phyloP scores from a whole-genome alignment of 2,329 filamentous ascomycete genomes.

The Microcera coccophila region DNA sequence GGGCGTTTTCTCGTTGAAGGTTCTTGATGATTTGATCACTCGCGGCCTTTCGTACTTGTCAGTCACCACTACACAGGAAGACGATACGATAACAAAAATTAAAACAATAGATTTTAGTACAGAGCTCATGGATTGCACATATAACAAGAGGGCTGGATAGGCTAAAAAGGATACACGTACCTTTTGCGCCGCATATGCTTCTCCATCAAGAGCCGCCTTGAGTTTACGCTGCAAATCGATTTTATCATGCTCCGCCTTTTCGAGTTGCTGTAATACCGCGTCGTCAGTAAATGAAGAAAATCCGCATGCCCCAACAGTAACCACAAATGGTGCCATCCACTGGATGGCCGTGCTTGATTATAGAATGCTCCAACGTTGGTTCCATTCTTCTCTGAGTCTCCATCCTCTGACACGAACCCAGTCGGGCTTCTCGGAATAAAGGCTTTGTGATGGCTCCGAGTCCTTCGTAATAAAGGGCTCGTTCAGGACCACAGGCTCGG shows the following conservation, averaged over 20 bases:
- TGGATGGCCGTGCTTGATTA: no score
- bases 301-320: background rate
- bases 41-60: slow-evolving; percentile 38
- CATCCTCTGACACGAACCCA: background rate
- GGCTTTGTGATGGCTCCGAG: background rate
- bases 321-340: background rate
- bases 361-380: background rate
- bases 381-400: background rate
- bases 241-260: slow-evolving; percentile 54
- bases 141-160: no score
- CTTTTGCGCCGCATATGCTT: slow-evolving; percentile 49
- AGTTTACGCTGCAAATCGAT: slow-evolving; percentile 53
- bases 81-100: background rate
- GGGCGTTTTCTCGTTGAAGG: slow-evolving; percentile 70
- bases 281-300: slow-evolving; percentile 14
- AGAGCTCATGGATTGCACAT: background rate
- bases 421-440: background rate
- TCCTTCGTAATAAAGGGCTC: background rate
- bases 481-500: background rate
- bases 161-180: slow-evolving; percentile 38
- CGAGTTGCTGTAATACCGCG: slow-evolving; percentile 47
- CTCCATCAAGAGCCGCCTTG: slow-evolving; percentile 50
- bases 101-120: background rate
- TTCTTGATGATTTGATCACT: slow-evolving; percentile 59
- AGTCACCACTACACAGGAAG: slow-evolving; percentile 5